phyloP scores from a whole-genome alignment of 2,329 filamentous ascomycete genomes.

The Penicillium concentricum region DNA sequence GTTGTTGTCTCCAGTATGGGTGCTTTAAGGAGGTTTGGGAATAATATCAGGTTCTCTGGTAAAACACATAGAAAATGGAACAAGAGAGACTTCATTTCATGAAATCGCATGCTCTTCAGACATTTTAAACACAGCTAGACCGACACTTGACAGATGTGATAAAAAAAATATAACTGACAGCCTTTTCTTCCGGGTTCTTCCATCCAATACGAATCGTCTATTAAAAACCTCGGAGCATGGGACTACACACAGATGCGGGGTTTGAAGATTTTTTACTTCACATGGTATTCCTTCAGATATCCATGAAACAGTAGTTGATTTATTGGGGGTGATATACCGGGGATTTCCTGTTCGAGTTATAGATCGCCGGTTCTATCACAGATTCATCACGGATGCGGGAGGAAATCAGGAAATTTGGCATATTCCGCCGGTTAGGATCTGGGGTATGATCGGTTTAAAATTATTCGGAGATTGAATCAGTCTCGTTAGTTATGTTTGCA shows the following conservation, averaged over 20 bases:
- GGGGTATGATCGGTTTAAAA: neutral
- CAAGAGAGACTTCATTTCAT: neutral
- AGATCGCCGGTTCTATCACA: neutral
- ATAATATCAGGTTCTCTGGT: neutral
- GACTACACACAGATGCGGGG: conserved; percentile 17
- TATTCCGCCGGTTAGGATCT: neutral
- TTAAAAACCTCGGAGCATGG: conserved; percentile 9
- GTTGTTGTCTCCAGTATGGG: neutral
- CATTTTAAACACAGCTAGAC: conserved; percentile 21
- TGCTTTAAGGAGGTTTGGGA: neutral
- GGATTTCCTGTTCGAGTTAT: neutral
- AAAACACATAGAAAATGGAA: neutral
- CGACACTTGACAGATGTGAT: conserved; percentile 5
- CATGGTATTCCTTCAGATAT: neutral
- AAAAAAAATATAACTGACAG: neutral
- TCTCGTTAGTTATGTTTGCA: neutral
- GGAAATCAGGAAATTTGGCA: neutral
- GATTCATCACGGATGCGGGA: neutral
- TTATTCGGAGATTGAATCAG: neutral
- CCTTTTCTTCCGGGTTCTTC: conserved; percentile 16
- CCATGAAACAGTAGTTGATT: neutral
- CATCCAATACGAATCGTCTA: conserved; percentile 22
- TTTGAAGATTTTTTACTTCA: neutral
- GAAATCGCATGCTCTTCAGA: neutral
- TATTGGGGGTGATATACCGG: neutral